Evolutionary conservation across 768 basidiomycete species (phyloP), one percentile per base, ranked within the genome.

Genomic region (Phylloporus rhodoxanthus): DNA sequence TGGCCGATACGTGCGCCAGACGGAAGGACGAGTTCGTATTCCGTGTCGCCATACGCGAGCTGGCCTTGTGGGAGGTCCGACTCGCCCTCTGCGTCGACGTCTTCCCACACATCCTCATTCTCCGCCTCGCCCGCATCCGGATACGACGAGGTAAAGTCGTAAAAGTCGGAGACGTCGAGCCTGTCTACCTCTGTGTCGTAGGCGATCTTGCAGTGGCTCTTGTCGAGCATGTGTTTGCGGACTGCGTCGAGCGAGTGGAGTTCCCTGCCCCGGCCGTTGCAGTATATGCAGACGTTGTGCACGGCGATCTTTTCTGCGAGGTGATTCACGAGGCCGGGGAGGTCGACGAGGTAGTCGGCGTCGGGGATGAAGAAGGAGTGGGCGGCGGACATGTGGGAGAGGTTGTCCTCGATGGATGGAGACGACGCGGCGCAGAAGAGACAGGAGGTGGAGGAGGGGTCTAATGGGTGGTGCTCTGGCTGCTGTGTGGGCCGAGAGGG

Each of bases 331-430:
- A 99, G 79, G 4, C 95, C 96, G 5, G 80, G 58, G 32, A 87
- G 68, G 68, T 98, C 91, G 59, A 85, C 72, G 58, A 98, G 81
- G 68, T 87, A 94, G 42, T 96, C 90, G 36, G 83, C 82, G 59
- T 98, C 94, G 39, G 96, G 96, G 54, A 99, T 76, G 75, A 95
- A 96, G 77, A 98, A 98, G 8, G 92, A 92, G 69, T 99, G 96
- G 0, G 67, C 67, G 43, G 68, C 64, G 34, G 87, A 82, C 96
- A 99, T 99, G 75, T 99, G 96, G 1, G 76, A 69, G 34, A 94
- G 76, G 59, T 84, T 91, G 5, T 75, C 79, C 15, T 82, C 73
- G 29, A 91, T 68, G 9, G 80, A 72, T 0, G 72, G 26, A 17
- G 75, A 71, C 14, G 73, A 64, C 26, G 72, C 56, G 5, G 79